Evolutionary conservation across 1,284 basidiomycete genomes (phyloP), one percentile per base, ranked within the genome.

Genomic region (Cryptococcus neoformans): DNA sequence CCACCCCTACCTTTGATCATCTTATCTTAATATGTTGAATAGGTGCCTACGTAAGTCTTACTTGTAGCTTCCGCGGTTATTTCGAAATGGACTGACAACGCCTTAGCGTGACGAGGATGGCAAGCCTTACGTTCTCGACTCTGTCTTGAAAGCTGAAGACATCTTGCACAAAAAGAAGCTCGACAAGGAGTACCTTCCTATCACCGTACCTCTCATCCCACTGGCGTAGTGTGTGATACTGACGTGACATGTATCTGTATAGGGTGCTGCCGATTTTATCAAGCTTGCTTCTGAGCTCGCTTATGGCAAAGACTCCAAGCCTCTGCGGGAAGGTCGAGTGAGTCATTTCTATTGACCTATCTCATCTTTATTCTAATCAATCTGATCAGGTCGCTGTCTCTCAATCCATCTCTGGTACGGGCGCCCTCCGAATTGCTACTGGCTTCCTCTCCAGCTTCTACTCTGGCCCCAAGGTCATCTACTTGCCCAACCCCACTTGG

Each of bases 151-250:
- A 84, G 90, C 75, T 34, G 75, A 77, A 85, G 59, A 67, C 76
- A 68, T 68, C 57, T 78, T 98, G 62, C 80, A 84, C 62, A 77
- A 82, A 45, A 79, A 84, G 62, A 84, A 85, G 62, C 82, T 83
- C 46, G 94, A 99, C 87, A 98, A 99, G 82, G 95, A 99, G 79
- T 99, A 99, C 80, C 85, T 98, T 50, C 92, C 92, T 62, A 99
- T 99, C 78, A 94, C 90, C 54, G 73, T 75, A 38, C 58, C 21
- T 21, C 21, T 21, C 21, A 21, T 21, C 21, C 21, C 21, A 21
- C 21, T 21, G 21, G 21, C 21, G 21, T 21, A 21, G 71, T 54
- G 14, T n/a, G 21, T 21, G 21, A 44, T 44, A 5, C 39, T 10
- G 12, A 44, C 42, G 8, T n/a, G 42, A 16, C 9, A 44, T 44